Conservation (phyloP, 2,329 filamentous ascomycete genomes). For the Aureobasidium subglaciale region DNA sequence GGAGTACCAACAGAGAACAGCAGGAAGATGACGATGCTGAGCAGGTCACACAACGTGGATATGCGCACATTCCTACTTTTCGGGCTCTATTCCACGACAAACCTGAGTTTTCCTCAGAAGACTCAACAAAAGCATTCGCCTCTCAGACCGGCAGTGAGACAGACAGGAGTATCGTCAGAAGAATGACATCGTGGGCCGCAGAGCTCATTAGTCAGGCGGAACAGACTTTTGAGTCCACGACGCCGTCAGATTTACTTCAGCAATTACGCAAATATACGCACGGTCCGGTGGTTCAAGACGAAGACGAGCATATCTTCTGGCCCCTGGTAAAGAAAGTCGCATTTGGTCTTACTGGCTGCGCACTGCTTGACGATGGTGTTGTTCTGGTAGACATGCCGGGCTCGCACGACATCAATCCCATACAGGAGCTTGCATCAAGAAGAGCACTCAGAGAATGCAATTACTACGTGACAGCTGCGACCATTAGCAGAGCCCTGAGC, state of each 20-base stretch:
- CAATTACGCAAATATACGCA: constrained; percentile 16
- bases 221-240: constrained; percentile 15
- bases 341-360: constrained; percentile 18
- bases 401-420: constrained; percentile 16
- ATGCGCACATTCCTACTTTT: too few species aligned
- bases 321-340: constrained; percentile 20
- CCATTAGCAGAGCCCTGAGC: background rate
- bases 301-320: constrained; percentile 16
- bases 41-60: too few species aligned
- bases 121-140: background rate
- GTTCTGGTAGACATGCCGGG: constrained; percentile 21
- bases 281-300: constrained; percentile 1
- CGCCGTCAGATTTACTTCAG: constrained; percentile 15
- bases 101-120: constrained; percentile 11
- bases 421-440: background rate
- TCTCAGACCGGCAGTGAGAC: background rate
- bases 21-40: too few species aligned
- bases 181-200: background rate
- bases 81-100: constrained; percentile 17
- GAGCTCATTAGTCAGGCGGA: background rate
- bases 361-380: constrained; percentile 18
- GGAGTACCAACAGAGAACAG: too few species aligned
- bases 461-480: background rate
- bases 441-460: background rate
- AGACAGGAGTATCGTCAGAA: background rate